Evolutionary conservation across 2,329 filamentous ascomycete species (phyloP).

Genomic region (Fusarium napiforme): DNA sequence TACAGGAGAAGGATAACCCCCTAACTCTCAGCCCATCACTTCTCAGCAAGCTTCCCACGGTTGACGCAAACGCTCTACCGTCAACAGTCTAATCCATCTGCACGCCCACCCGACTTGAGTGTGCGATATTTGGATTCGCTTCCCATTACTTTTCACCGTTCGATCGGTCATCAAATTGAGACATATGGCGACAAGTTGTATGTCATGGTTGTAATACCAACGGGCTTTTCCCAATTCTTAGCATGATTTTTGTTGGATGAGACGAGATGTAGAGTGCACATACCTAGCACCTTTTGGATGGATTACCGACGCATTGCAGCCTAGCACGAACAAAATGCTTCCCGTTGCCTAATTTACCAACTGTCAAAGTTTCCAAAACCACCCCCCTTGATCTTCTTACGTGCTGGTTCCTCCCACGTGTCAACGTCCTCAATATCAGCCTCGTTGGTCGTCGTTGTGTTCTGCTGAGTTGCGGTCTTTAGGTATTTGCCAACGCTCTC

Average conservation of each 20-base stretch:
- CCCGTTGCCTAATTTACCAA: constrained; percentile 67
- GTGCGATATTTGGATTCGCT: background rate
- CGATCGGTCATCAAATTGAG: constrained; percentile 2
- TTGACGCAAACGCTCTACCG: constrained; percentile 42
- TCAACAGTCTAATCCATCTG: constrained; percentile 41
- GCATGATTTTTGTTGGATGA: constrained; percentile 26
- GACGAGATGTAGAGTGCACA: constrained; percentile 21
- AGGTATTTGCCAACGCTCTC: constrained; percentile 83
- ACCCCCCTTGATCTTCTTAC: constrained; percentile 80
- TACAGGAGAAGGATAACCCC: constrained; percentile 50
- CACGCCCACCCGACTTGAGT: background rate
- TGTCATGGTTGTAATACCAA: constrained; percentile 9
- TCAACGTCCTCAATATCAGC: constrained; percentile 72
- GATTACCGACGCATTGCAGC: constrained; percentile 3
- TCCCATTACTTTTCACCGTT: constrained; percentile 4
- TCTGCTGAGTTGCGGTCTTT: constrained; percentile 60
- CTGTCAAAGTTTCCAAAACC: constrained; percentile 96
- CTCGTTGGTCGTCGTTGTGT: constrained; percentile 61
- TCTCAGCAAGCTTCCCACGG: constrained; percentile 42
- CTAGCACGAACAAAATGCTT: background rate
- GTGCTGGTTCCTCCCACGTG: constrained; percentile 74
- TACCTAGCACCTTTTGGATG: constrained; percentile 28
- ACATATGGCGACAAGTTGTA: constrained; percentile 12
- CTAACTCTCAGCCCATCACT: background rate
- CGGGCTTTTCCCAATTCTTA: constrained; percentile 27